Base-by-base conservation (phyloP, 805 yeast species). In the Candida ortonii region DNA sequence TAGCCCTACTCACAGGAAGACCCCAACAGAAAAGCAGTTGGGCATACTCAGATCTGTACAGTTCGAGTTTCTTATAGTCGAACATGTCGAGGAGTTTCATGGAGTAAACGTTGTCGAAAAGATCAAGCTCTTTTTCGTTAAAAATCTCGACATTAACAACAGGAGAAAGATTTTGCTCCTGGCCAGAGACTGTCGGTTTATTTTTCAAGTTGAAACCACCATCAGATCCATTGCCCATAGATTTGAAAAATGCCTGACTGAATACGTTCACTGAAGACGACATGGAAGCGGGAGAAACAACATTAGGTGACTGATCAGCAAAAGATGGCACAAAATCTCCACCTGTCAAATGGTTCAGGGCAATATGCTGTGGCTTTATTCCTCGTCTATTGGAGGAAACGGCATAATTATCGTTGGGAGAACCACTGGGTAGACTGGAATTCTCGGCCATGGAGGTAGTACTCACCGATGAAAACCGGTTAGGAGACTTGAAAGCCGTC, bases 21-120 rank as follows among this genome's bases (percentile, higher is more conserved):
- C 93, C 94, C 97, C 97, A 90, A 21, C 72, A 59, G 50, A 74
- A 84, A 10, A 89, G 64, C 52, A 89, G 69, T 13, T 80, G 73
- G 0, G 96, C 88, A 56, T 90, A 89, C 46, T 79, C 81, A 14
- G 72, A 68, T 24, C 96, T 57, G 52, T 76, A 73, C 36, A 50
- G 31, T 25, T 52, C 55, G 28, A 73, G 57, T 30, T 64, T 65
- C 2, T 53, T 52, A 7, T 48, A 49, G 28, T 68, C 65, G 7
- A 64, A 57, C 3, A 66, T 52, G 25, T 64, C 65, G 31, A 76
- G 58, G 28, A 77, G 51, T 3, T 67, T 54, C 28, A 55, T 49
- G 3, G 69, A 53, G 39, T 65, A 67, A 0, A 66, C 53, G 37
- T 68, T 67, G 35, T 70, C 72, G 45, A 56, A 64, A 9, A 72